phyloP scores from a whole-genome alignment of 305 asterid genomes.

The Withania somnifera region DNA sequence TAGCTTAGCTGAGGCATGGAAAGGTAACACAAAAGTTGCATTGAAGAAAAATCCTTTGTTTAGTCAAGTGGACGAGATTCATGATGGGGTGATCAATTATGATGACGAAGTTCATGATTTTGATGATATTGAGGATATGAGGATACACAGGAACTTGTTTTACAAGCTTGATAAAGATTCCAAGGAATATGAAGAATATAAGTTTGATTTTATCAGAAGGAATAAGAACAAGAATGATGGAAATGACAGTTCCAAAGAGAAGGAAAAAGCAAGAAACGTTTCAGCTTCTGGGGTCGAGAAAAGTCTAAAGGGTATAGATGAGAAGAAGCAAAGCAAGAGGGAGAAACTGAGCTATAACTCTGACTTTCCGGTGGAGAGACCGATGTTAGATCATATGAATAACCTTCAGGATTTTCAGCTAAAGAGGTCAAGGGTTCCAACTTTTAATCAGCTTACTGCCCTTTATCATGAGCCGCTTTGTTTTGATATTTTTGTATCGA shows the following conservation, averaged over 20 bases:
- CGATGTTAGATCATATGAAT: neutral
- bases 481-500: conserved; percentile 57
- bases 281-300: conserved; percentile 12
- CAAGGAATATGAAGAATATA: conserved; percentile 64
- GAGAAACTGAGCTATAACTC: conserved; percentile 1
- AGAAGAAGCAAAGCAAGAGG: neutral
- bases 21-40: conserved; percentile 18
- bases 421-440: conserved; percentile 51
- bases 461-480: conserved; percentile 86
- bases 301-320: conserved; percentile 11
- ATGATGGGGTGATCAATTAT: conserved; percentile 5
- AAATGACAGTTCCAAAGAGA: conserved; percentile 18
- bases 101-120: conserved; percentile 26
- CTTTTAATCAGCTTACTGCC: conserved; percentile 71
- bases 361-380: neutral
- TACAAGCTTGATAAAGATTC: conserved; percentile 77
- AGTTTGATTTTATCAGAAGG: conserved; percentile 58
- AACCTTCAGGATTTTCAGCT: conserved; percentile 10
- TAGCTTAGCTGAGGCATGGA: conserved; percentile 54
- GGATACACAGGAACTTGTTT: conserved; percentile 59
- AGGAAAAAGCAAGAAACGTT: conserved; percentile 9
- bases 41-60: conserved; percentile 2
- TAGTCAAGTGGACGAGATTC: conserved; percentile 14
- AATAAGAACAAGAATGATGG: conserved; percentile 28
- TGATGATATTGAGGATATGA: conserved; percentile 72